Evolutionary conservation across 1,284 basidiomycete species (phyloP).

Genomic region (Butyriboletus appendiculatus): DNA sequence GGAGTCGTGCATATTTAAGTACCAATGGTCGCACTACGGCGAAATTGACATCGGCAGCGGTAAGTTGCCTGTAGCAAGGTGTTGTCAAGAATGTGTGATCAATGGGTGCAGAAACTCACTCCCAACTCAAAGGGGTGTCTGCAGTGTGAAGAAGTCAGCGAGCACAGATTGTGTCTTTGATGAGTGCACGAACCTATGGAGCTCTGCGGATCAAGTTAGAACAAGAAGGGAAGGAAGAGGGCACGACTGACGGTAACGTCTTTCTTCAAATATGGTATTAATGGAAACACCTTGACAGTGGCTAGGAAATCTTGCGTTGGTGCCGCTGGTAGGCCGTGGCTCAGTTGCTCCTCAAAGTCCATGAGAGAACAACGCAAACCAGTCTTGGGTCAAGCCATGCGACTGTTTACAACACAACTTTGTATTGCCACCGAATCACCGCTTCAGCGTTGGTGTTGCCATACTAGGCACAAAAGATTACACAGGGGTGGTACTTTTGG

Average conservation of each 20-base stretch:
- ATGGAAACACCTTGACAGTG: slow-evolving; percentile 70
- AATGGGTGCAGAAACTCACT: slow-evolving; percentile 49
- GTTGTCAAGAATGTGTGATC: neutral
- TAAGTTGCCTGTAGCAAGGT: slow-evolving; percentile 57
- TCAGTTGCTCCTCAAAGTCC: slow-evolving; percentile 51
- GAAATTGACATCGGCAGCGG: slow-evolving; percentile 84
- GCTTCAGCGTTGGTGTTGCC: slow-evolving; percentile 8
- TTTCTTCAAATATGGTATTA: slow-evolving; percentile 68
- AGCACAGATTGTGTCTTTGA: neutral
- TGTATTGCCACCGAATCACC: too few species aligned
- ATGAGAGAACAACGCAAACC: slow-evolving; percentile 33
- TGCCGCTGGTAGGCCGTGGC: slow-evolving; percentile 41
- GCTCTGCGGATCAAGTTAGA: slow-evolving; percentile 17
- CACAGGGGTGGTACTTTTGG: slow-evolving; percentile 10
- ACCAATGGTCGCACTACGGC: slow-evolving; percentile 80
- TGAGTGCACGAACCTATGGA: slow-evolving; percentile 28
- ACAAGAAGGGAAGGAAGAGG: neutral
- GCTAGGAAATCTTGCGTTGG: slow-evolving; percentile 57
- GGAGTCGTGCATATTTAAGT: slow-evolving; percentile 72
- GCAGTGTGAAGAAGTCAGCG: slow-evolving; percentile 19
- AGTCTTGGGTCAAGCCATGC: neutral
- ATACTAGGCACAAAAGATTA: slow-evolving; percentile 21
- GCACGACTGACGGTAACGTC: slow-evolving; percentile 60
- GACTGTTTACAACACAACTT: neutral
- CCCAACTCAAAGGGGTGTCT: slow-evolving; percentile 84